These are phyloP conservation scores for Epichloe brachyelytri DNA, from an alignment of 2,329 filamentous ascomycete genomes.

Conservation along the genomic window DNA sequence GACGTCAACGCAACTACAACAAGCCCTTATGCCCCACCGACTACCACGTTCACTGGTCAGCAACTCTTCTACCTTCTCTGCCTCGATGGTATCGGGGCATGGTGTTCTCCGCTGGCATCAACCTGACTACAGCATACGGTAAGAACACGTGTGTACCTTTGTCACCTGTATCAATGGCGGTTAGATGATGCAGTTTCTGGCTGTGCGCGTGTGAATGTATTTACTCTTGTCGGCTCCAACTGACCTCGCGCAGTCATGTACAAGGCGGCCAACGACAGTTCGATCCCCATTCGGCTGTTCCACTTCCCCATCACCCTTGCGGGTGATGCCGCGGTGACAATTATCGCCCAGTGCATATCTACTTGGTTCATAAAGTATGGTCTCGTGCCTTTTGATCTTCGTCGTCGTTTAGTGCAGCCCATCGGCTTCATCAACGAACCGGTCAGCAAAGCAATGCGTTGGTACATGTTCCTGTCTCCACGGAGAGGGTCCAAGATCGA, in stretches of 20 bases:
- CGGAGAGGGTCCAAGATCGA: neutral
- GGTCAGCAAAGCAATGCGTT: conserved; percentile 19
- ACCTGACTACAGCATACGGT: neutral
- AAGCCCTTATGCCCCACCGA: neutral
- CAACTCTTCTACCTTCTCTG: neutral
- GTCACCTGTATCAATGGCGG: neutral
- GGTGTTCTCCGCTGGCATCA: neutral
- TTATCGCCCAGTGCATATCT: conserved; percentile 35
- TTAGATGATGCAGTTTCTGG: too few species aligned
- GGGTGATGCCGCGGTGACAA: conserved; percentile 29
- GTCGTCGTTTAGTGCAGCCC: conserved; percentile 29
- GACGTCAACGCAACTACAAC: neutral
- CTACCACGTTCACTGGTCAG: neutral
- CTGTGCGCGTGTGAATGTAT: too few species aligned
- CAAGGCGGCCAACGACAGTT: neutral
- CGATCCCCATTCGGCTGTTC: neutral
- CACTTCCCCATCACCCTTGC: neutral
- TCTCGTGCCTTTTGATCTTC: conserved; percentile 35
- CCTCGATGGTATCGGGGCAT: neutral
- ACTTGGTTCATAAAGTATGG: conserved; percentile 38
- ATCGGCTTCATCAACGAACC: conserved; percentile 31
- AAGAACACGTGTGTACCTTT: neutral
- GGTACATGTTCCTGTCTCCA: conserved; percentile 28
- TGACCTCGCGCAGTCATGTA: conserved; percentile 1
- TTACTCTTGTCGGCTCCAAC: neutral